A percentile compares a stretch with the other conserved stretches of the same genome.
phyloP scores from a whole-genome alignment of 1,139 yeast species.

The Candida pseudocylindracea region DNA sequence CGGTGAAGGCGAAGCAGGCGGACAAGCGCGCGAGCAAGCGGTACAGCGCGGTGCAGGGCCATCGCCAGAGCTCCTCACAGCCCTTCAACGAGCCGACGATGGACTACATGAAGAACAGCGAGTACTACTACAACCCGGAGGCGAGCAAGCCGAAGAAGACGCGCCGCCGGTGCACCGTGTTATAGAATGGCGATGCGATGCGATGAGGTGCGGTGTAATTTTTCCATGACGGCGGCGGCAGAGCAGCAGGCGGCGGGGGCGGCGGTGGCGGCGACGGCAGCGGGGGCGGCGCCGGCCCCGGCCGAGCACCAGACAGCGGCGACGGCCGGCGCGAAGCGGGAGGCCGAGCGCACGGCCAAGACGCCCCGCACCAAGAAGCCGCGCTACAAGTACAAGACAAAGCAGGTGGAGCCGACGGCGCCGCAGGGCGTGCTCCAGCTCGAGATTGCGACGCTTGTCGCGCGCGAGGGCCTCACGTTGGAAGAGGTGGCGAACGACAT shows the following conservation, averaged over 20 bases:
- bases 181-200: too few relatives aligned
- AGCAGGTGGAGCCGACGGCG: conserved; percentile 51
- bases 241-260: too few relatives aligned
- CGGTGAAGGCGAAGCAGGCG: too few relatives aligned
- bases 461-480: conserved; percentile 16
- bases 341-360: too few relatives aligned
- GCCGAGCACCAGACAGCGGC: too few relatives aligned
- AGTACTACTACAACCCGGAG: background rate
- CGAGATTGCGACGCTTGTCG: conserved; percentile 46
- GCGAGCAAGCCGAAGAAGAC: background rate
- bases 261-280: too few relatives aligned
- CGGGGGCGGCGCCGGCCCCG: too few relatives aligned
- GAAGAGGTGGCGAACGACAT: conserved; percentile 41
- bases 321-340: background rate
- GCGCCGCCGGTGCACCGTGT: background rate
- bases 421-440: conserved; percentile 60
- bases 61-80: background rate
- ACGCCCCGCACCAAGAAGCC: conserved; percentile 8
- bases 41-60: too few relatives aligned
- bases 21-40: too few relatives aligned
- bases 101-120: background rate
- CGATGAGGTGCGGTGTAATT: too few relatives aligned
- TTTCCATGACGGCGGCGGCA: too few relatives aligned
- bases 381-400: conserved; percentile 27
- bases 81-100: background rate